A percentile compares a stretch with the other conserved stretches of the same genome.
phyloP scores from a whole-genome alignment of 257 asterid species.

The Gardenia jasminoides region DNA sequence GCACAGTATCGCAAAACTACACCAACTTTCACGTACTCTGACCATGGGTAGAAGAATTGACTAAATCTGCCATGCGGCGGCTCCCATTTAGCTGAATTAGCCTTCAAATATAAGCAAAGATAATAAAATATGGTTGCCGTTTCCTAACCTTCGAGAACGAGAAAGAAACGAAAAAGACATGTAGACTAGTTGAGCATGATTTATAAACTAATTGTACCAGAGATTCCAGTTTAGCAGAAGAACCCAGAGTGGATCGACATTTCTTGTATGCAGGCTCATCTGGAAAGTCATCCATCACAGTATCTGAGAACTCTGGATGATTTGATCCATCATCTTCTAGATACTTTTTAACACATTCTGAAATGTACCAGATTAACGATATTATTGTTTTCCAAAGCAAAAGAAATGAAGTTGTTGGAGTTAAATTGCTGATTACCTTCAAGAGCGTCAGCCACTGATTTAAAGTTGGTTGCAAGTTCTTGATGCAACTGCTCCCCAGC shows the following conservation, averaged over 20 bases:
- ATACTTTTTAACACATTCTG: constrained; percentile 76
- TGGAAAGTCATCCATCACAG: constrained; percentile 55
- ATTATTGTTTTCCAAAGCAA: not conserved
- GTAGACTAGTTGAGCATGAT: not conserved
- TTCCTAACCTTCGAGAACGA: not conserved
- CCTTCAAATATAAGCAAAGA: constrained; percentile 33
- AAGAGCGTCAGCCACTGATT: constrained; percentile 60
- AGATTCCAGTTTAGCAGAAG: constrained; percentile 53
- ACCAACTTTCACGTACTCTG: constrained; percentile 65
- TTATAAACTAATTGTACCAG: constrained; percentile 38
- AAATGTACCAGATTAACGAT: not conserved
- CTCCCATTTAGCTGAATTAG: constrained; percentile 73
- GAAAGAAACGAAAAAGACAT: not conserved
- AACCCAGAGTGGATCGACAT: constrained; percentile 50
- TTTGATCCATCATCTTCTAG: constrained; percentile 49
- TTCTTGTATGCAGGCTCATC: constrained; percentile 69
- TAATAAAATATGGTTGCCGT: not conserved
- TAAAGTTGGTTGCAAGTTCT: constrained; percentile 57
- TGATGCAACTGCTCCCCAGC: constrained; percentile 72
- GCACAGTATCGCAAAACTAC: constrained; percentile 65
- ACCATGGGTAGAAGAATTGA: constrained; percentile 69
- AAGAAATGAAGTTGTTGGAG: not conserved
- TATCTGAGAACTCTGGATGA: constrained; percentile 42
- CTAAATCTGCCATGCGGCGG: constrained; percentile 72
- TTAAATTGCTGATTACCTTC: constrained; percentile 40